Percentiles rank a stretch among this genome's conserved stretches.
Evolutionary conservation across 2,329 filamentous ascomycete species (phyloP).

Genomic region (Diaporthe humulicola): DNA sequence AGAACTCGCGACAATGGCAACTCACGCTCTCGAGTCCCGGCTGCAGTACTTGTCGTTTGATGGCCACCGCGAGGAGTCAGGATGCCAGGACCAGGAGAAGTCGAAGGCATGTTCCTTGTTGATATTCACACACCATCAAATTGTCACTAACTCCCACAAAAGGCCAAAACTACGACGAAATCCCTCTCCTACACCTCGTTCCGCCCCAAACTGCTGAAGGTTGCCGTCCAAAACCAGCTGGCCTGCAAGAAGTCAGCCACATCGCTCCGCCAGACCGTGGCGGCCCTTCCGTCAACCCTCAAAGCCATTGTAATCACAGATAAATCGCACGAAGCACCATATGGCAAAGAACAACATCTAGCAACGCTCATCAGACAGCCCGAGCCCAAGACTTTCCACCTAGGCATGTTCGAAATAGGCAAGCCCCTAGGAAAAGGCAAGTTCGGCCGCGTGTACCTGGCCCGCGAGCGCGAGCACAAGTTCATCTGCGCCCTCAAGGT

Average conservation of each 20-base stretch:
- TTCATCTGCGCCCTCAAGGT: constrained; percentile 82
- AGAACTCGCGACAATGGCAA: background rate
- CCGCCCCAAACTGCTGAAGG: background rate
- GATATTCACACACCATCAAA: rapidly evolving
- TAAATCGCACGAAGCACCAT: rapidly evolving
- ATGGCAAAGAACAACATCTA: background rate
- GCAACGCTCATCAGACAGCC: background rate
- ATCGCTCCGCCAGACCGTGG: background rate
- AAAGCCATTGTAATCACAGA: background rate
- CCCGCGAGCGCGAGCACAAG: constrained; percentile 73
- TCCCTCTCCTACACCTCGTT: background rate
- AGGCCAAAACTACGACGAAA: background rate
- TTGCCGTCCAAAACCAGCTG: background rate
- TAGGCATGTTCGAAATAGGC: constrained; percentile 83
- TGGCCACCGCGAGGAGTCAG: background rate
- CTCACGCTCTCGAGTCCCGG: background rate
- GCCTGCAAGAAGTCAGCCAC: background rate
- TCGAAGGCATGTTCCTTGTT: background rate
- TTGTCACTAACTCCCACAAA: background rate
- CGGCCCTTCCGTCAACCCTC: rapidly evolving
- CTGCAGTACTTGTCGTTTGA: background rate
- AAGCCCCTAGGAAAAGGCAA: constrained; percentile 81
- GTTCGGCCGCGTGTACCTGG: constrained; percentile 80
- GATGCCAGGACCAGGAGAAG: background rate
- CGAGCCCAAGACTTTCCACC: constrained; percentile 34